Percentiles rank a stretch among this genome's conserved stretches.
Conservation (phyloP, 2,329 filamentous ascomycete species). For the Trichoderma atroviride region DNA sequence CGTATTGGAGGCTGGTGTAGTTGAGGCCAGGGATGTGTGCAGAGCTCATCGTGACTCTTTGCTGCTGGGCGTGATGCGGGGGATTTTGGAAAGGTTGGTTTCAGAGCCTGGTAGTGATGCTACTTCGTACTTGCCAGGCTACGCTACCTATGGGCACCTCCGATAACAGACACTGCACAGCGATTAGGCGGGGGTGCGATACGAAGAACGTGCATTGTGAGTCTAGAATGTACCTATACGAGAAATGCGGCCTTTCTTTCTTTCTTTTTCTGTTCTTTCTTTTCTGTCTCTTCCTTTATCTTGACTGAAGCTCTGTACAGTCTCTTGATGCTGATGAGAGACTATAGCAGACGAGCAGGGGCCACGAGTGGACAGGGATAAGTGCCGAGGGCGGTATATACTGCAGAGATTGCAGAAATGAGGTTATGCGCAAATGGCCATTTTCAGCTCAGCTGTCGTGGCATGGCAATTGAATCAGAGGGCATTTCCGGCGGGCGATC, state of each 20-base stretch:
- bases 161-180: neutral
- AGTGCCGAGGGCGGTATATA: neutral
- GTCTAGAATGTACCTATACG: neutral
- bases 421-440: neutral
- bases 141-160: neutral
- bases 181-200: neutral
- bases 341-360: neutral
- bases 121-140: neutral
- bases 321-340: neutral
- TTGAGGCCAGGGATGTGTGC: constrained; percentile 33
- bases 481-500: neutral
- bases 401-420: neutral
- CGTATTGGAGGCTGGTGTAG: constrained; percentile 43
- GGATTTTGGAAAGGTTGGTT: neutral
- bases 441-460: neutral
- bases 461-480: neutral
- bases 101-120: neutral
- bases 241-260: neutral
- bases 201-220: neutral
- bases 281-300: neutral
- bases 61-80: neutral
- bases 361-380: neutral
- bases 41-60: constrained; percentile 11
- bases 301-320: neutral
- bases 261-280: neutral